Conservation (phyloP, 345 rosid species). For the Streptanthus diversifolius region DNA sequence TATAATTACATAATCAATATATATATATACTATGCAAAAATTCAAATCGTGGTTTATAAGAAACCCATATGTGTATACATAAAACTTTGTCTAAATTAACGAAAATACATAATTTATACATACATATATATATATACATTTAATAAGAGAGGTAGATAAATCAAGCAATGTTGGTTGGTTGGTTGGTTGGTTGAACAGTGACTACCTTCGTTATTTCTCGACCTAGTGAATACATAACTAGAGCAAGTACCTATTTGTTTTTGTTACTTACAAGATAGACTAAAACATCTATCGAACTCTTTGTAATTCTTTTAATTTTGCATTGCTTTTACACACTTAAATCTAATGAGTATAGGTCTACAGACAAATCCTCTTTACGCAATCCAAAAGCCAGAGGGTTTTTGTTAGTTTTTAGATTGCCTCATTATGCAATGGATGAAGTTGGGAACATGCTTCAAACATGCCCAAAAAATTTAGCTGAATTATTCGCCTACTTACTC, state of each 20-base stretch:
- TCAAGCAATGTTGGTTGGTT: slow-evolving; percentile 22
- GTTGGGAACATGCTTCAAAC: slow-evolving; percentile 34
- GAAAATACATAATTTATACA: not conserved
- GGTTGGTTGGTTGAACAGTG: slow-evolving; percentile 14
- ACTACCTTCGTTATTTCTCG: slow-evolving; percentile 12
- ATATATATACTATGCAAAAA: not conserved
- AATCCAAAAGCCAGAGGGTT: slow-evolving; percentile 10
- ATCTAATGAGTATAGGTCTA: not conserved
- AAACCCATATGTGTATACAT: not conserved
- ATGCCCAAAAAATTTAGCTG: slow-evolving; percentile 17
- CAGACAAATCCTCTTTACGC: slow-evolving; percentile 33
- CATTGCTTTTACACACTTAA: slow-evolving; percentile 10
- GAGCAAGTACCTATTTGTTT: slow-evolving; percentile 18
- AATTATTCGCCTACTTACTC: slow-evolving; percentile 1
- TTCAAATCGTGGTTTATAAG: not conserved
- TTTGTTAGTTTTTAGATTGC: slow-evolving; percentile 28
- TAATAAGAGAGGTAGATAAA: not conserved
- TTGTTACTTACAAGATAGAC: slow-evolving; percentile 8
- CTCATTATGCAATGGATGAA: slow-evolving; percentile 3
- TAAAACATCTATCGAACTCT: not conserved
- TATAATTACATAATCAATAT: not conserved
- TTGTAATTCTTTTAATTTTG: not conserved
- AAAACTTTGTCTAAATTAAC: not conserved
- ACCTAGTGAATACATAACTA: not conserved
- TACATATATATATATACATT: not conserved